Conservation (phyloP, 768 basidiomycete genomes). For the Mycena sanguinolenta region DNA sequence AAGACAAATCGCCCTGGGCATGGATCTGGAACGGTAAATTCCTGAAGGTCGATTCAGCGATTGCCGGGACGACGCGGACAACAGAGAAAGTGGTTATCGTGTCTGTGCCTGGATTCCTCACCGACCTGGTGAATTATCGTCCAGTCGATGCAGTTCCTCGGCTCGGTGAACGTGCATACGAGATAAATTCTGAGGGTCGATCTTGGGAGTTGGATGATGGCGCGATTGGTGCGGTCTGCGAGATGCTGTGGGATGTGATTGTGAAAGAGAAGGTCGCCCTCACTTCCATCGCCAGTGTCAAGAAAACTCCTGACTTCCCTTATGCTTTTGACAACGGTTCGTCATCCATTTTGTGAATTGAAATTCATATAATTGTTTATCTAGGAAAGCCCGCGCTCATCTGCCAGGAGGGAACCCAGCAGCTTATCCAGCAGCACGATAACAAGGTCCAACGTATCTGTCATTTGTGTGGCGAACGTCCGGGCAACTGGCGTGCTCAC, state of each 20-base stretch:
- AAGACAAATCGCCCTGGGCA: constrained; percentile 2
- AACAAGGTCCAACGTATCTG: constrained; percentile 16
- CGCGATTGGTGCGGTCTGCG: constrained; percentile 2
- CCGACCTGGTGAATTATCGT: constrained; percentile 15
- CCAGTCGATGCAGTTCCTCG: constrained; percentile 13
- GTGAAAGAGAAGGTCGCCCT: background rate
- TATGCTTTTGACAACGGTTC: constrained; percentile 25
- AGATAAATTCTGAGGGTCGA: constrained; percentile 13
- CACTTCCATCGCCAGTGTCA: background rate
- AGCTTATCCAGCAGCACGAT: background rate
- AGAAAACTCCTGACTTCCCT: constrained; percentile 1
- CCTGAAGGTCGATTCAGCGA: constrained; percentile 19
- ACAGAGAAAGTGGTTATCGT: constrained; percentile 23
- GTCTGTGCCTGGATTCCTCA: constrained; percentile 16
- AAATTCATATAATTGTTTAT: background rate
- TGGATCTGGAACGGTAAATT: constrained; percentile 32
- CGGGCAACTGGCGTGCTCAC: background rate
- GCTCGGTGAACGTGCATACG: background rate
- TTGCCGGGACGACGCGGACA: constrained; percentile 15
- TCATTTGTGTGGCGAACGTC: background rate
- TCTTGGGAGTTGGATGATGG: constrained; percentile 29
- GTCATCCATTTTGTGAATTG: background rate
- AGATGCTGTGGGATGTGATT: constrained; percentile 12
- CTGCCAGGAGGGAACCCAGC: constrained; percentile 2
- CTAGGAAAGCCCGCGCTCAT: constrained; percentile 11